A percentile compares a stretch with the other conserved stretches of the same genome.
Evolutionary conservation across 2,329 filamentous ascomycete species (phyloP).

Genomic region (Cordyceps fumosorosea): DNA sequence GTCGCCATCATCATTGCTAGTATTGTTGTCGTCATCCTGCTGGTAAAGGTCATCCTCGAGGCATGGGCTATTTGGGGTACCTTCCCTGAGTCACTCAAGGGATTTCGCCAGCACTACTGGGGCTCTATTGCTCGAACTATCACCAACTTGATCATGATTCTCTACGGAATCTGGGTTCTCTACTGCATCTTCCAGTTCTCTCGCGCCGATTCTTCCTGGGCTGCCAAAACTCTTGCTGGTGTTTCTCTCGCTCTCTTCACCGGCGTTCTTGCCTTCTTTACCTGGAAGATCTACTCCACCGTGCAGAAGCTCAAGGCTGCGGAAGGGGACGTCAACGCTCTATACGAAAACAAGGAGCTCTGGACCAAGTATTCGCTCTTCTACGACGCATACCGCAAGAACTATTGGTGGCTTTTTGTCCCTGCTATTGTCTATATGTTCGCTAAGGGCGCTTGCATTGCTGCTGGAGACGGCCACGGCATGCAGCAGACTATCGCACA

Average conservation of each 20-base stretch:
- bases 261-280: conserved; percentile 72
- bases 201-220: conserved; percentile 80
- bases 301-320: conserved; percentile 66
- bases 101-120: conserved; percentile 97
- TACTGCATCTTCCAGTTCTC: conserved; percentile 97
- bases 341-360: conserved; percentile 83
- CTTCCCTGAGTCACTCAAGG: conserved; percentile 71
- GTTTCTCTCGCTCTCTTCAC: conserved; percentile 79
- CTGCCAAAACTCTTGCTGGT: conserved; percentile 74
- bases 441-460: conserved; percentile 78
- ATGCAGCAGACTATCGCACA: conserved; percentile 74
- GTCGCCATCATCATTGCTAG: conserved; percentile 80
- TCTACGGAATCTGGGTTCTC: conserved; percentile 92
- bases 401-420: conserved; percentile 96
- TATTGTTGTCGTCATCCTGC: conserved; percentile 78
- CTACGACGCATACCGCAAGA: conserved; percentile 91
- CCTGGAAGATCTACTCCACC: conserved; percentile 71
- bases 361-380: conserved; percentile 97
- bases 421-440: conserved; percentile 87
- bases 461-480: conserved; percentile 78
- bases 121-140: conserved; percentile 82
- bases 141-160: conserved; percentile 79
- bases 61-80: conserved; percentile 82
- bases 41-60: conserved; percentile 88
- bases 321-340: conserved; percentile 63